Conservation (phyloP, 495 filamentous ascomycete genomes). For the Penicillium silybi region DNA sequence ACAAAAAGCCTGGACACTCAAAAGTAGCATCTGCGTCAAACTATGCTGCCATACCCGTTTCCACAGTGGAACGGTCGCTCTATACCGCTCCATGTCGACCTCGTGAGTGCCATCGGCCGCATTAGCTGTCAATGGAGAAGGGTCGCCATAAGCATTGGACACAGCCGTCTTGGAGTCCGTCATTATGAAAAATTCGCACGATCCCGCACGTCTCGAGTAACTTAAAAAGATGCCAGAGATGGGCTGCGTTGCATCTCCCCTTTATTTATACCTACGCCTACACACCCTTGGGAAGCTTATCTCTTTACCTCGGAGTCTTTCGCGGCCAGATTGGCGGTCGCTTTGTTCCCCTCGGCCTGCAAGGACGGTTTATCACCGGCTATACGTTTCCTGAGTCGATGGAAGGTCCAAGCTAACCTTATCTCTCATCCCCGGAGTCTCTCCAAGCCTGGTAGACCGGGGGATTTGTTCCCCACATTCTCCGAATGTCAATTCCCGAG, state of each 20-base stretch:
- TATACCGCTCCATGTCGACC: slow-evolving; percentile 15
- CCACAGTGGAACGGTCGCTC: slow-evolving; percentile 21
- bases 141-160: not conserved
- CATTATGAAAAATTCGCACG: slow-evolving; percentile 1
- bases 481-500: not conserved
- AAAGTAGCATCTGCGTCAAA: slow-evolving; percentile 31
- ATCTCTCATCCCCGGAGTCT: slow-evolving; percentile 2
- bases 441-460: not conserved
- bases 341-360: not conserved
- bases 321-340: not conserved
- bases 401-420: slow-evolving; percentile 1
- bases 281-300: not conserved
- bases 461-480: slow-evolving; percentile 8
- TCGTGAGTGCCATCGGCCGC: not conserved
- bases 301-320: not conserved
- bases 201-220: not conserved
- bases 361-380: not conserved
- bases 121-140: not conserved
- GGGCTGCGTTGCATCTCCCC: not conserved
- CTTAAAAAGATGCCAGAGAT: not conserved
- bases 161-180: slow-evolving; percentile 11
- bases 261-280: not conserved
- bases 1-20: slow-evolving; percentile 17
- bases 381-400: not conserved
- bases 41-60: slow-evolving; percentile 29